A percentile compares a stretch with the other conserved stretches of the same genome.
Conservation (phyloP, 2,329 filamentous ascomycete species). For the Clonostachys rhizophaga region DNA sequence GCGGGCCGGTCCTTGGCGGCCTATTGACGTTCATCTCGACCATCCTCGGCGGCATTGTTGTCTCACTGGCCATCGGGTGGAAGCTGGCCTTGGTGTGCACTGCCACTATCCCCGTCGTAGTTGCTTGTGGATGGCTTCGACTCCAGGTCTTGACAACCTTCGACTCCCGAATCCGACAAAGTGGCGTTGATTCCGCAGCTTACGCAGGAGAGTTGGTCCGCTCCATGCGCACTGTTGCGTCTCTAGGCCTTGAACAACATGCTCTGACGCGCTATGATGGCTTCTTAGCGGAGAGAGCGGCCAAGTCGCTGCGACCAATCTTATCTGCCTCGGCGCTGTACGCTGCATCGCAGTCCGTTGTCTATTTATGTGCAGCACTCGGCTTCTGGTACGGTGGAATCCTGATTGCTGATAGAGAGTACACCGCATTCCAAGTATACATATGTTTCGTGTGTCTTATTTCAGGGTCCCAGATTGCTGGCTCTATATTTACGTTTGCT, state of each 20-base stretch:
- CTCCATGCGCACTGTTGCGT: constrained; percentile 89
- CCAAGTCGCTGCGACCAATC: constrained; percentile 24
- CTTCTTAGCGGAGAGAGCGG: constrained; percentile 40
- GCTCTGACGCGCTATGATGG: constrained; percentile 55
- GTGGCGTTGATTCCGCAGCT: constrained; percentile 66
- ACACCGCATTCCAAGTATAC: constrained; percentile 47
- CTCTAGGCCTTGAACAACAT: constrained; percentile 80
- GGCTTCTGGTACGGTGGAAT: constrained; percentile 91
- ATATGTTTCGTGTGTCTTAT: constrained; percentile 46
- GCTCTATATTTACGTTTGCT: constrained; percentile 3
- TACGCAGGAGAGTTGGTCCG: constrained; percentile 92
- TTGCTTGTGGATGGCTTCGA: constrained; percentile 61
- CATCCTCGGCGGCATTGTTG: constrained; percentile 53
- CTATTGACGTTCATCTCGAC: constrained; percentile 52
- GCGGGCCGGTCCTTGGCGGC: constrained; percentile 32
- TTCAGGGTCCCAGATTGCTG: constrained; percentile 28
- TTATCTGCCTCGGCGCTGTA: constrained; percentile 57
- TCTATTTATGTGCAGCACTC: constrained; percentile 79
- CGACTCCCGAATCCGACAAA: constrained; percentile 59
- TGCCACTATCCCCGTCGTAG: constrained; percentile 70
- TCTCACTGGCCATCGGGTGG: constrained; percentile 77
- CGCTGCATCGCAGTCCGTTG: constrained; percentile 51
- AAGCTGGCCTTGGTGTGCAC: constrained; percentile 78
- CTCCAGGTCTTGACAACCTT: constrained; percentile 32
- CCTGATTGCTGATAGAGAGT: constrained; percentile 56